Evolutionary conservation across 176 grass and related monocot species (phyloP).

Genomic region (Neostapfia colusana): DNA sequence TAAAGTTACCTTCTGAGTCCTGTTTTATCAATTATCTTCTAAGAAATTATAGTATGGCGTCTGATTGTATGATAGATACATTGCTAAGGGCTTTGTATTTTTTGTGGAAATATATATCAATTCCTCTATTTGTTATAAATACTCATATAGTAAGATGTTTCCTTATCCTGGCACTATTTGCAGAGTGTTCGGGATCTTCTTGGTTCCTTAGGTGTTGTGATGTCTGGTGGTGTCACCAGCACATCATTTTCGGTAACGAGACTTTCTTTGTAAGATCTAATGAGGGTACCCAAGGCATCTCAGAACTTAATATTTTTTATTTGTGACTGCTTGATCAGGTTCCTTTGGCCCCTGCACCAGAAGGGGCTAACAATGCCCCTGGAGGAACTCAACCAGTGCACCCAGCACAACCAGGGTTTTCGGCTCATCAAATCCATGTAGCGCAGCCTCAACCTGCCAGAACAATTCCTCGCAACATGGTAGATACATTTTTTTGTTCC

Average conservation of each 20-base stretch:
- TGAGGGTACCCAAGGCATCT: background rate
- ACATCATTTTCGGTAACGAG: constrained; percentile 48
- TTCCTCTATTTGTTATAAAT: background rate
- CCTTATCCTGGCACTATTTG: constrained; percentile 31
- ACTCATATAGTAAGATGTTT: background rate
- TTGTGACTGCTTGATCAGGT: constrained; percentile 54
- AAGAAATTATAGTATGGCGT: constrained; percentile 32
- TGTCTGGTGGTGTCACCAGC: constrained; percentile 57
- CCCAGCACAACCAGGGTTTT: constrained; percentile 58
- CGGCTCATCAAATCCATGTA: constrained; percentile 73
- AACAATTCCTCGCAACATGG: constrained; percentile 53
- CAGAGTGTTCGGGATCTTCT: constrained; percentile 78
- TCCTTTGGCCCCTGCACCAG: constrained; percentile 47
- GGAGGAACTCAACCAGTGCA: constrained; percentile 58
- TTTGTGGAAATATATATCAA: constrained; percentile 14
- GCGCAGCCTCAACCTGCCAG: constrained; percentile 53
- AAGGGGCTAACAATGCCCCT: constrained; percentile 52
- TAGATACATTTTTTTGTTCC: constrained; percentile 22
- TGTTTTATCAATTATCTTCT: constrained; percentile 20
- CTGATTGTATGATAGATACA: constrained; percentile 26
- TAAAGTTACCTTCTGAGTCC: background rate
- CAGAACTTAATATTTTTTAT: background rate
- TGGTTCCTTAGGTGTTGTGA: constrained; percentile 61
- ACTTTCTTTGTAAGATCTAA: constrained; percentile 17
- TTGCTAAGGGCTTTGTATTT: constrained; percentile 27